phyloP scores from a whole-genome alignment of 2,329 filamentous ascomycete genomes.

The Bimuria novae-zelandiae region DNA sequence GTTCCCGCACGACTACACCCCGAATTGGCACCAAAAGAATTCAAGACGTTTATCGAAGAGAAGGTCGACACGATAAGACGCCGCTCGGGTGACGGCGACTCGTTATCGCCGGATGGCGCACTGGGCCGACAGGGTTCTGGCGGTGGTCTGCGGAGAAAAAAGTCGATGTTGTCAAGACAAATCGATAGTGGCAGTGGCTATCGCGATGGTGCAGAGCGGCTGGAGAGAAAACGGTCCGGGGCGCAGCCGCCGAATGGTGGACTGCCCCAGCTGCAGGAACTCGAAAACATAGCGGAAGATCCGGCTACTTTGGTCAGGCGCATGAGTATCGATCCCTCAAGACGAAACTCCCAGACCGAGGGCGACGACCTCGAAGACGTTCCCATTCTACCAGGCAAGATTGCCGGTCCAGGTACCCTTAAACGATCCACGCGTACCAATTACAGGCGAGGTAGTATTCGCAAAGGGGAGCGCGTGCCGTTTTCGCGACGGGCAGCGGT shows the following conservation, averaged over 20 bases:
- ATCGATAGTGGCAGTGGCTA: conserved; percentile 80
- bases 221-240: conserved; percentile 73
- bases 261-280: conserved; percentile 61
- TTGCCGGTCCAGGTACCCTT: conserved; percentile 76
- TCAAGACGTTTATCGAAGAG: conserved; percentile 94
- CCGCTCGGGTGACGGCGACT: conserved; percentile 71
- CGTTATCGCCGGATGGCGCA: conserved; percentile 62
- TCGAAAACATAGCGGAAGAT: conserved; percentile 84
- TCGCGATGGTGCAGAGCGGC: conserved; percentile 79
- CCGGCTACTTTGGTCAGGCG: conserved; percentile 72
- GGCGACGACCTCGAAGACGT: conserved; percentile 67
- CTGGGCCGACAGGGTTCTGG: conserved; percentile 59
- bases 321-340: conserved; percentile 60
- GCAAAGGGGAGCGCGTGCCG: conserved; percentile 74
- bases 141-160: conserved; percentile 77
- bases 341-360: conserved; percentile 48
- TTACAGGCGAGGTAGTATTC: conserved; percentile 85
- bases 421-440: conserved; percentile 90
- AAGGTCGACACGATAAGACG: conserved; percentile 88
- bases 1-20: conserved; percentile 93
- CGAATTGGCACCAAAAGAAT: conserved; percentile 91
- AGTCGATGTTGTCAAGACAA: conserved; percentile 93
- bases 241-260: conserved; percentile 54
- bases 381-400: conserved; percentile 78
- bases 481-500: conserved; percentile 71